These are phyloP conservation scores for Imleria badia DNA, from an alignment of 768 basidiomycete species.

Conservation along the genomic window DNA sequence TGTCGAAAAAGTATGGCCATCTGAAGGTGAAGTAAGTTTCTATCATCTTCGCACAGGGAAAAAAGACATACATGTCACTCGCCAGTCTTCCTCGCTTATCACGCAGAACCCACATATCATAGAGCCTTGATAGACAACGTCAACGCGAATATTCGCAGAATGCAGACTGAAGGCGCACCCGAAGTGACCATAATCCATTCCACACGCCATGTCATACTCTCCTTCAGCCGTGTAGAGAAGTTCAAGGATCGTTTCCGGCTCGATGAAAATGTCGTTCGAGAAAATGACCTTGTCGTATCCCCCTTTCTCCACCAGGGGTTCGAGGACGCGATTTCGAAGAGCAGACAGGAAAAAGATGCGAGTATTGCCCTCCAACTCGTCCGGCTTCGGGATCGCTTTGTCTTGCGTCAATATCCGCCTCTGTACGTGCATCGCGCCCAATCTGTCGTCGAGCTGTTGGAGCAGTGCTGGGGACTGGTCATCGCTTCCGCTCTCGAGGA, in stretches of 20 bases:
- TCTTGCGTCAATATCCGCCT: slow-evolving; percentile 16
- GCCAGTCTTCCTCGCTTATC: slow-evolving; percentile 18
- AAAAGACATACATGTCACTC: slow-evolving; percentile 12
- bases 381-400: slow-evolving; percentile 6
- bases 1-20: slow-evolving; percentile 46
- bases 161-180: slow-evolving; percentile 24
- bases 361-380: not conserved
- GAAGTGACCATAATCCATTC: slow-evolving; percentile 37
- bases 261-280: slow-evolving; percentile 43
- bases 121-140: slow-evolving; percentile 8
- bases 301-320: slow-evolving; percentile 38
- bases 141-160: not conserved
- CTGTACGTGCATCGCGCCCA: slow-evolving; percentile 13
- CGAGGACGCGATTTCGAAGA: slow-evolving; percentile 41
- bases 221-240: slow-evolving; percentile 38
- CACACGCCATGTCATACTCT: slow-evolving; percentile 45
- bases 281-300: slow-evolving; percentile 41
- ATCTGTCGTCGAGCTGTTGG: slow-evolving; percentile 3
- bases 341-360: slow-evolving; percentile 15
- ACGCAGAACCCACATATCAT: slow-evolving; percentile 26
- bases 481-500: slow-evolving; percentile 38
- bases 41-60: too few relatives aligned
- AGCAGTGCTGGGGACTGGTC: slow-evolving; percentile 17
- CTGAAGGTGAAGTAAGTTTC: not conserved
- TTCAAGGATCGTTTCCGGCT: slow-evolving; percentile 40